Conservation (phyloP, 495 filamentous ascomycete species). For the Penicillium maclennaniae region DNA sequence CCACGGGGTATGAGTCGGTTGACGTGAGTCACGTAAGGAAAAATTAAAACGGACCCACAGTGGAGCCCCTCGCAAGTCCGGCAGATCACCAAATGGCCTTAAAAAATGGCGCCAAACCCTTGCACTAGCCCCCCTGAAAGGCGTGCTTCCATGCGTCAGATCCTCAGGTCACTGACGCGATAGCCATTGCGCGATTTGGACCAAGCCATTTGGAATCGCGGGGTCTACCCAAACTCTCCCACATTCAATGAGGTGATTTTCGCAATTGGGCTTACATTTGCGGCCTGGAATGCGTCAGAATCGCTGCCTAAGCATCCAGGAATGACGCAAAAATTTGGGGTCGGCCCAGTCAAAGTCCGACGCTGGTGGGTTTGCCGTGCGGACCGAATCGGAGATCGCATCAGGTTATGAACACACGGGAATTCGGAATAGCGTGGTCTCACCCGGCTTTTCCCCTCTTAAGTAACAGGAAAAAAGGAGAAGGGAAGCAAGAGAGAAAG, state of each 20-base stretch:
- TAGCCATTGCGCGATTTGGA: slow-evolving; percentile 10
- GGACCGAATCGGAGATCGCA: slow-evolving; percentile 23
- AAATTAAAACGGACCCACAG: slow-evolving; percentile 16
- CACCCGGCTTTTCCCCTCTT: slow-evolving; percentile 1
- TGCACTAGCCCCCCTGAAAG: slow-evolving; percentile 9
- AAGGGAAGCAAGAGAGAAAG: no score
- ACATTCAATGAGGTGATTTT: slow-evolving; percentile 10
- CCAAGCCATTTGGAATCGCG: background rate
- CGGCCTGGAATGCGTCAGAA: slow-evolving; percentile 10
- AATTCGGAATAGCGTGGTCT: background rate
- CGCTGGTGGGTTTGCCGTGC: slow-evolving; percentile 8
- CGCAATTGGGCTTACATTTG: background rate
- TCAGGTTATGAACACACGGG: slow-evolving; percentile 15
- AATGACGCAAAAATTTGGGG: slow-evolving; percentile 6
- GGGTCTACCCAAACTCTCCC: background rate
- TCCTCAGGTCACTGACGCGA: slow-evolving; percentile 1
- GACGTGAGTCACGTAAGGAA: slow-evolving; percentile 22
- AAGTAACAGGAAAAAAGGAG: no score
- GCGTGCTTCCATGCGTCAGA: slow-evolving; percentile 15
- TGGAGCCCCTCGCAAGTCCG: slow-evolving; percentile 16
- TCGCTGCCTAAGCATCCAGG: background rate
- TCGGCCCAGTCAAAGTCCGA: slow-evolving; percentile 4
- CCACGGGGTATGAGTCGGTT: background rate
- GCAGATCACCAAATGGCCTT: slow-evolving; percentile 18
- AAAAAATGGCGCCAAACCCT: slow-evolving; percentile 20